Base-by-base conservation (phyloP, 1,284 basidiomycete species). In the Athelia sp. region DNA sequence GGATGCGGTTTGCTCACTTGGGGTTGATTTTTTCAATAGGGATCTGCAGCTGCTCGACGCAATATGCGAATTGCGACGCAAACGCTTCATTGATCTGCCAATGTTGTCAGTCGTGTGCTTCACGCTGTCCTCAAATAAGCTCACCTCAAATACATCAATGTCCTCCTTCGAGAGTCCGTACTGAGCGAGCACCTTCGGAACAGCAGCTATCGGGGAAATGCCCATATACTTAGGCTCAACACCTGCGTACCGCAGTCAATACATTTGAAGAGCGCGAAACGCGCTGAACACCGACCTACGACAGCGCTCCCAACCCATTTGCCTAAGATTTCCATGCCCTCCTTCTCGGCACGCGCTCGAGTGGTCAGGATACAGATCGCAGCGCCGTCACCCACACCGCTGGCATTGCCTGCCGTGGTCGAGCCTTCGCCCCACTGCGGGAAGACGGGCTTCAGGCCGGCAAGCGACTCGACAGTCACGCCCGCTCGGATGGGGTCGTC, bases 341-440 rank as follows among this genome's bases (percentile, higher is more conserved):
- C 85, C 64, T 82, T 81, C 69, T 90, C 81, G 17, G 96, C 96
- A 43, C 82, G 79, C 51, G 80, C 82, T 48, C 96, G 81, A 38
- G 92, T 87, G 8, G 91, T 93, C 55, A 99, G 73, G 46, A 99
- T 78, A 52, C 92, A 90, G 17, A 96, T 71, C 8, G 93, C 96
- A 26, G 94, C 96, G 49, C 96, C 96, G 65, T 99, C 96, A 10
- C 93, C 93, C 26, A 98, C 81, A 50, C 95, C 94, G 55, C 92
- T 95, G 1, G 95, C 92, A 66, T 98, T 98, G 18, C 89, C 90
- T 44, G 93, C 83, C 59, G 93, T 95, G 0, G 90, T 92, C 3
- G 81, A 76, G 4, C 75, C 69, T 29, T 80, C 72, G 14, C 87
- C 88, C 87, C 90, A 93, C 49, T 90, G 73, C 8, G 86, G 82